A percentile compares a stretch with the other conserved stretches of the same genome.
phyloP scores from a whole-genome alignment of 441 rosid species.

The Hypseocharis bilobata region DNA sequence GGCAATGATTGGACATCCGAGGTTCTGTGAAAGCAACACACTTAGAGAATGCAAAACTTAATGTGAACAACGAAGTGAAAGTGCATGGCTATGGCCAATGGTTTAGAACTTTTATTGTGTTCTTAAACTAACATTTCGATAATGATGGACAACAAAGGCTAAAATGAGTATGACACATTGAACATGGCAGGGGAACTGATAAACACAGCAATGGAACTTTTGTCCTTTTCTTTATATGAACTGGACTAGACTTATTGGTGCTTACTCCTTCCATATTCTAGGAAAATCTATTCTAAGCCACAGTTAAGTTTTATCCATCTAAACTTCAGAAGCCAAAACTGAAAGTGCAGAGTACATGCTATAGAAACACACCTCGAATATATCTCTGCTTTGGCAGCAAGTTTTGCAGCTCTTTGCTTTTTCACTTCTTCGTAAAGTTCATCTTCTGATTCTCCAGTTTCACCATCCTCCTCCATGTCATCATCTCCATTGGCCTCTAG shows the following conservation, averaged over 20 bases:
- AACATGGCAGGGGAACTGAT: too few species aligned
- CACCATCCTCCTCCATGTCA: conserved; percentile 38
- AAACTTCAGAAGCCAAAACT: neutral
- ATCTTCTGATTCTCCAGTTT: conserved; percentile 47
- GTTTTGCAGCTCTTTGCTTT: conserved; percentile 47
- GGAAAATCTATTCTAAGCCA: neutral
- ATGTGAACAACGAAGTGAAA: neutral
- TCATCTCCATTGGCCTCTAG: conserved; percentile 27
- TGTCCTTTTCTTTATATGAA: too few species aligned
- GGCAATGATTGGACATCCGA: conserved; percentile 27
- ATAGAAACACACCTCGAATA: conserved; percentile 45
- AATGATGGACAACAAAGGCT: neutral
- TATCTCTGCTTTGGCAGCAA: conserved; percentile 58
- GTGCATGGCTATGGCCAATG: neutral
- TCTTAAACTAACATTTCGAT: neutral
- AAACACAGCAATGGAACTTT: too few species aligned
- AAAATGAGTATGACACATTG: too few species aligned
- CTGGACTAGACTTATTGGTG: too few species aligned
- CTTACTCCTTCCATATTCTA: too few species aligned
- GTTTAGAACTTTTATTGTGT: neutral
- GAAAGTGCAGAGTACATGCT: neutral
- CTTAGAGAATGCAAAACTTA: neutral
- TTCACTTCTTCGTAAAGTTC: conserved; percentile 63
- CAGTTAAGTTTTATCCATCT: neutral
- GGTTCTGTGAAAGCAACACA: conserved; percentile 31